Percentiles rank a stretch among this genome's conserved stretches.
phyloP scores from a whole-genome alignment of 768 basidiomycete genomes.

The Pleurotus eryngii region DNA sequence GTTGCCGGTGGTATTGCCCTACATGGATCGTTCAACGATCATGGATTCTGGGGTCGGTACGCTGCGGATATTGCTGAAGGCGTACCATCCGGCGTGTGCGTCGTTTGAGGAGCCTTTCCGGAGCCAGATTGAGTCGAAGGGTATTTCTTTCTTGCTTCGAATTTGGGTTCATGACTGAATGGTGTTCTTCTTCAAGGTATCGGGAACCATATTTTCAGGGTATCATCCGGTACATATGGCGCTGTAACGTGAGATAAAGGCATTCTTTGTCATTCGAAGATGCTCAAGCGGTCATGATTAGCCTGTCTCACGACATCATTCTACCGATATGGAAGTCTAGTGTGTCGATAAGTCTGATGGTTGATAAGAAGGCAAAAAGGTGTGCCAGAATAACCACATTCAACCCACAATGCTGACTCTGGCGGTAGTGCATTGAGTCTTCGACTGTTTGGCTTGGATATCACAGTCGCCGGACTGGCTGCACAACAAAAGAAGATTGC shows the following conservation, averaged over 20 bases:
- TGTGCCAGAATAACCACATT: no score
- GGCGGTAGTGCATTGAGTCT: no score
- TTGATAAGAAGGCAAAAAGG: constrained; percentile 97
- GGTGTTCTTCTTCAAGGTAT: constrained; percentile 5
- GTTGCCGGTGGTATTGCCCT: constrained; percentile 79
- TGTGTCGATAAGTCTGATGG: constrained; percentile 84
- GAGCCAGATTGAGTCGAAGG: constrained; percentile 43
- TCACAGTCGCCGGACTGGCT: constrained; percentile 51
- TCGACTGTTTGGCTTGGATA: constrained; percentile 63
- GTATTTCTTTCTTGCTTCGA: constrained; percentile 36
- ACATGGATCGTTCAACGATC: constrained; percentile 62
- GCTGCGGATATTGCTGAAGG: constrained; percentile 64
- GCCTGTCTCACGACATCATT: constrained; percentile 42
- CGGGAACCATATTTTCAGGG: constrained; percentile 73
- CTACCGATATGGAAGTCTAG: constrained; percentile 97
- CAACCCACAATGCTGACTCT: no score
- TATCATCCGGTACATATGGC: constrained; percentile 51
- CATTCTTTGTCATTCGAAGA: no score
- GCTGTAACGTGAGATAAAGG: constrained; percentile 48
- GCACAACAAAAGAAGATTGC: constrained; percentile 15
- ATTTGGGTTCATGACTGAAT: no score
- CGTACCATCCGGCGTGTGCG: constrained; percentile 78
- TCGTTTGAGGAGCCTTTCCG: constrained; percentile 62
- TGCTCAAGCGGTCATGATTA: no score
- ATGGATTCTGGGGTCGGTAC: constrained; percentile 52